Conservation (phyloP, 1,284 basidiomycete species). For the Tylopilus sp. region DNA sequence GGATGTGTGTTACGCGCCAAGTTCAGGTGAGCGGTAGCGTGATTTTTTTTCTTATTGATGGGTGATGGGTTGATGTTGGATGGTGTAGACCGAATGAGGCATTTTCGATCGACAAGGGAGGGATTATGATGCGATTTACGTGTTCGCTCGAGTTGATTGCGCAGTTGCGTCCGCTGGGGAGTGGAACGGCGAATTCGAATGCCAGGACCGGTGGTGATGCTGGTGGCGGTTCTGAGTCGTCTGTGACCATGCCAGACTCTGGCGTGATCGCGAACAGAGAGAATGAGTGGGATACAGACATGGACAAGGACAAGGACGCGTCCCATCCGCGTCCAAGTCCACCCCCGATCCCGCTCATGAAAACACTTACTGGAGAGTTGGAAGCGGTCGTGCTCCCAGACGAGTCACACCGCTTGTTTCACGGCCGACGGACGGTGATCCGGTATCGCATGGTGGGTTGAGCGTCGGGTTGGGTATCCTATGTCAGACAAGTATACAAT, state of each 20-base stretch:
- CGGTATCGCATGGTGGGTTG: constrained; percentile 62
- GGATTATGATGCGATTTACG: constrained; percentile 52
- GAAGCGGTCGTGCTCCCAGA: constrained; percentile 63
- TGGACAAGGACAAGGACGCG: too few species aligned
- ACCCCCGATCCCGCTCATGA: constrained; percentile 32
- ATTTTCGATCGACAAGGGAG: constrained; percentile 47
- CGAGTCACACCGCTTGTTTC: constrained; percentile 59
- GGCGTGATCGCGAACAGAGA: not conserved
- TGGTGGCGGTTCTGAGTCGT: not conserved
- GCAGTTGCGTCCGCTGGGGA: constrained; percentile 33
- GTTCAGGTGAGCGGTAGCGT: constrained; percentile 51
- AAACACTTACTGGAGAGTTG: constrained; percentile 60
- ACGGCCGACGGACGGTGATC: constrained; percentile 63
- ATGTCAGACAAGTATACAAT: too few species aligned
- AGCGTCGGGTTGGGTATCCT: not conserved
- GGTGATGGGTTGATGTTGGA: not conserved
- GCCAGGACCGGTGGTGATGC: too few species aligned
- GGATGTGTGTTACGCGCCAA: constrained; percentile 19
- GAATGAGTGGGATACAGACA: too few species aligned
- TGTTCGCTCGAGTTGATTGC: constrained; percentile 50
- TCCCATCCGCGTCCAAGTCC: too few species aligned
- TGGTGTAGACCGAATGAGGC: constrained; percentile 43
- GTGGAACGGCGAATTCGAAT: too few species aligned
- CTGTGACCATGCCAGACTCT: not conserved
- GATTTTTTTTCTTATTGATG: not conserved